phyloP scores from a whole-genome alignment of 768 basidiomycete species.

The Boletus rubescentipes region DNA sequence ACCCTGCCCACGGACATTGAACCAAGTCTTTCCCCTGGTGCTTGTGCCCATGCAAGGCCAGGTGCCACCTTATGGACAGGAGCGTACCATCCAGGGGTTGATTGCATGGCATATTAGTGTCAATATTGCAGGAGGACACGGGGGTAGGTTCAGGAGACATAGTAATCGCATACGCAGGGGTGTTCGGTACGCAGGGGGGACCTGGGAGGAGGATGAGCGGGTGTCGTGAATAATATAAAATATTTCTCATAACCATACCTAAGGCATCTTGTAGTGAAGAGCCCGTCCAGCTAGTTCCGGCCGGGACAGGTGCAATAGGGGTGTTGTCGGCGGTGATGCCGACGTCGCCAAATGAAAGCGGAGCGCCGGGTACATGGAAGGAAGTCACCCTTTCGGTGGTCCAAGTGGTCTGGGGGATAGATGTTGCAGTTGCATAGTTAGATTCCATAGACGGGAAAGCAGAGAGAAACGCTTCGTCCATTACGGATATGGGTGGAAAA shows the following conservation, averaged over 20 bases:
- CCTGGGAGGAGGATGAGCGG: not conserved
- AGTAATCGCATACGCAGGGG: not conserved
- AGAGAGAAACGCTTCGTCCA: not conserved
- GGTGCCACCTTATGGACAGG: conserved; percentile 1
- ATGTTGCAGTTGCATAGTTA: not conserved
- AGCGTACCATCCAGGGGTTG: conserved; percentile 1
- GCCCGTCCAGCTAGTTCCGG: not conserved
- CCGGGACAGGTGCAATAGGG: not conserved
- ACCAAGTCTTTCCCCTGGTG: conserved; percentile 1
- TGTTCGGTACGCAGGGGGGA: not conserved
- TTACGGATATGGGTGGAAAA: not conserved
- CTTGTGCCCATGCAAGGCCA: conserved; percentile 4
- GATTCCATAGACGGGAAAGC: not conserved
- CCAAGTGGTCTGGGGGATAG: not conserved
- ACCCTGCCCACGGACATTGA: conserved; percentile 7
- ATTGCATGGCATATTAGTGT: not conserved
- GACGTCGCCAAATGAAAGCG: not conserved
- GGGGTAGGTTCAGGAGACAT: not conserved
- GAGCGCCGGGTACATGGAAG: not conserved
- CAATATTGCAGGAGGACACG: not conserved
- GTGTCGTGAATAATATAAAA: not conserved
- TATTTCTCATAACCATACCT: not conserved
- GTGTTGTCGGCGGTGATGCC: not conserved
- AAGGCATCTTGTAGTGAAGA: not conserved
- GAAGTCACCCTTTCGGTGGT: not conserved